A percentile compares a stretch with the other conserved stretches of the same genome.
Conservation (phyloP, 441 rosid genomes). For the Aleurites moluccanus region DNA sequence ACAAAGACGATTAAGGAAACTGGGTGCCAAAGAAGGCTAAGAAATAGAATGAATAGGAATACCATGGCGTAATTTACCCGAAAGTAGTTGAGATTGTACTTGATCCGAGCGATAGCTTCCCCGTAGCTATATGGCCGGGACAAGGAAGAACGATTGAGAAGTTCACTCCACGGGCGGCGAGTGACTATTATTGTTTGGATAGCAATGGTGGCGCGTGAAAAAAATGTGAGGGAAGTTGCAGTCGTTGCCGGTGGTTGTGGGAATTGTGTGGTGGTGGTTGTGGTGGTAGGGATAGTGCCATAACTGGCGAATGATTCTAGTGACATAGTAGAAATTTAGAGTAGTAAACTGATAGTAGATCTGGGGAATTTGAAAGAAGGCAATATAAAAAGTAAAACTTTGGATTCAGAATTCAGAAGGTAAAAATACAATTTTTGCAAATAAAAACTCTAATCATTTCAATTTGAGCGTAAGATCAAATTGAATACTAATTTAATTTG, state of each 20-base stretch:
- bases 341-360: background rate
- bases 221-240: slow-evolving; percentile 21
- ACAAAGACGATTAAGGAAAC: slow-evolving; percentile 66
- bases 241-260: slow-evolving; percentile 19
- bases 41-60: slow-evolving; percentile 54
- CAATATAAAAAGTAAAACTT: background rate
- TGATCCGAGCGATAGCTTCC: slow-evolving; percentile 55
- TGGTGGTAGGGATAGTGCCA: slow-evolving; percentile 34
- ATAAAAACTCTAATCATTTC: background rate
- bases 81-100: slow-evolving; percentile 55
- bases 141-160: slow-evolving; percentile 43
- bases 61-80: slow-evolving; percentile 66
- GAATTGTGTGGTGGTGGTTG: slow-evolving; percentile 23
- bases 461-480: too few relatives aligned
- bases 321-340: slow-evolving; percentile 27
- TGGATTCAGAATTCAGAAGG: background rate
- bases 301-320: slow-evolving; percentile 43
- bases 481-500: too few relatives aligned
- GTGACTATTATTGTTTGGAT: slow-evolving; percentile 38
- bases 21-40: slow-evolving; percentile 79
- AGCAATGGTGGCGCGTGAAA: slow-evolving; percentile 31
- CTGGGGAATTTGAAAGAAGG: background rate
- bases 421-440: background rate
- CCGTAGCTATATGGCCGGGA: slow-evolving; percentile 51
- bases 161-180: slow-evolving; percentile 77